These are phyloP conservation scores for Onygenales sp. DNA, from an alignment of 2,329 filamentous ascomycete species.

Conservation along the genomic window DNA sequence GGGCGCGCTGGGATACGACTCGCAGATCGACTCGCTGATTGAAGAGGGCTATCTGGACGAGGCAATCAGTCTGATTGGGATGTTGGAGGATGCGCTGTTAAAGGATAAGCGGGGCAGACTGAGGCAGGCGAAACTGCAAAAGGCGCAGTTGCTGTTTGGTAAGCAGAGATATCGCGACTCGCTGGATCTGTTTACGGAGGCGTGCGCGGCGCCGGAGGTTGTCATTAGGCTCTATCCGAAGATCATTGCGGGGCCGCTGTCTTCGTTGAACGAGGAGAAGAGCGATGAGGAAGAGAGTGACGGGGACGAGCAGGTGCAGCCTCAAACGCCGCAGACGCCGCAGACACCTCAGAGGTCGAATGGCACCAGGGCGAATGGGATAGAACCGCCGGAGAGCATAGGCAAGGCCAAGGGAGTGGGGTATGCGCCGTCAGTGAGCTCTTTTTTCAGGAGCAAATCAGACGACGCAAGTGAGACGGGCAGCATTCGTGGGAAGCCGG, in stretches of 20 bases:
- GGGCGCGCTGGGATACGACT: conserved; percentile 84
- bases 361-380: conserved; percentile 18
- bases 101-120: conserved; percentile 71
- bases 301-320: conserved; percentile 7
- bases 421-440: conserved; percentile 29
- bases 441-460: conserved; percentile 25
- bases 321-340: conserved; percentile 3
- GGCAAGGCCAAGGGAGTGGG: conserved; percentile 17
- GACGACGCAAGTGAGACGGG: conserved; percentile 31
- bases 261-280: conserved; percentile 44
- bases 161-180: conserved; percentile 74
- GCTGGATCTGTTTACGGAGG: conserved; percentile 83
- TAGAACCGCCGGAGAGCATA: conserved; percentile 20
- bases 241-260: conserved; percentile 73
- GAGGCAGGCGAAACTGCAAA: conserved; percentile 80
- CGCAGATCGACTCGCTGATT: conserved; percentile 75
- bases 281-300: conserved; percentile 23
- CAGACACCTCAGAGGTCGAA: conserved; percentile 18
- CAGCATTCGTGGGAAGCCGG: conserved; percentile 26
- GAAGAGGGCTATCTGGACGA: conserved; percentile 70
- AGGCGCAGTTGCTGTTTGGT: conserved; percentile 76
- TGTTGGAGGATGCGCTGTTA: conserved; percentile 87
- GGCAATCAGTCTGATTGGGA: conserved; percentile 75
- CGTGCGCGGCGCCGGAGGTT: conserved; percentile 78
- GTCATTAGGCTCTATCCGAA: conserved; percentile 79